Conservation (phyloP, 352 stramenopile genomes). For the Blastocystis sp. region DNA sequence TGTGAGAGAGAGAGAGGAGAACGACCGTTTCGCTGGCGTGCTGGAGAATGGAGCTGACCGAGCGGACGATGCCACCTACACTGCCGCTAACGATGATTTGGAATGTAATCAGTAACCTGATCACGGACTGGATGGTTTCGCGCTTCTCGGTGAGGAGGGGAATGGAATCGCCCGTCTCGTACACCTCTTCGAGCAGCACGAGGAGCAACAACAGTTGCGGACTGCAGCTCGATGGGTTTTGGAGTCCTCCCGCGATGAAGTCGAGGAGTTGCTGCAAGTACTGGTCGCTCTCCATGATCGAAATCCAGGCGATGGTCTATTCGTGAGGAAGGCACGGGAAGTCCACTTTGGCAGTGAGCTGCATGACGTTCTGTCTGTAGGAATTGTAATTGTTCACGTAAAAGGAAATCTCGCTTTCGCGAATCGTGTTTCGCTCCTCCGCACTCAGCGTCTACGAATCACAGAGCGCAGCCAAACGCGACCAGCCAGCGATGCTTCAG, state of each 20-base stretch:
- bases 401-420: conserved; percentile 65
- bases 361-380: conserved; percentile 35
- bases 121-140: conserved; percentile 18
- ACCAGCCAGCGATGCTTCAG: conserved; percentile 57
- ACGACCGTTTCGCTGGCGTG: neutral
- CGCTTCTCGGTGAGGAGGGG: conserved; percentile 60
- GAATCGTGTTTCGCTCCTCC: conserved; percentile 23
- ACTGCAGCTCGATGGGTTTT: conserved; percentile 33
- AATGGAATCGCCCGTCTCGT: conserved; percentile 58
- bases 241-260: conserved; percentile 36
- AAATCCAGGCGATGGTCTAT: conserved; percentile 67
- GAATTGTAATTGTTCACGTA: conserved; percentile 52
- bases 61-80: conserved; percentile 27
- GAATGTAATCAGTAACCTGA: conserved; percentile 2
- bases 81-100: conserved; percentile 1
- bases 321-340: neutral
- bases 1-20: neutral
- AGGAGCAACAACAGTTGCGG: conserved; percentile 44
- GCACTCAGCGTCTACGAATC: conserved; percentile 8
- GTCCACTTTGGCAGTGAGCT: conserved; percentile 40
- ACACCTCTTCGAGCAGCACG: conserved; percentile 59
- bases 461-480: neutral
- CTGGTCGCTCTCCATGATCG: conserved; percentile 50
- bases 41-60: conserved; percentile 24
- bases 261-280: conserved; percentile 14